Evolutionary conservation across 2,329 filamentous ascomycete genomes (phyloP).

Genomic region (Talaromyces sp.): DNA sequence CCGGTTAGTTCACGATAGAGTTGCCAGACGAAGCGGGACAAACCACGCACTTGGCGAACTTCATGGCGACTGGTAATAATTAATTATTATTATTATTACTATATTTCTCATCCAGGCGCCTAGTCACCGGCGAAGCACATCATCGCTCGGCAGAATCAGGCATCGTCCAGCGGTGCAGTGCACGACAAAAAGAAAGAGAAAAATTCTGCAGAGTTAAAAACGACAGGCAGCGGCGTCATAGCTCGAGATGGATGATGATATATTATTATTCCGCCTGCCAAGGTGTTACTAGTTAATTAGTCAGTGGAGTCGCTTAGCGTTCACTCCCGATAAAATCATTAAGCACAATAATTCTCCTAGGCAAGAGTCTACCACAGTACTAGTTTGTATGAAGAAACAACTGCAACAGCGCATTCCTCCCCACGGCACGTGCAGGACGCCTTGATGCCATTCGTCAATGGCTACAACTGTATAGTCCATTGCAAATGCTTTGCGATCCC

Average conservation of each 20-base stretch:
- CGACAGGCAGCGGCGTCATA: background rate
- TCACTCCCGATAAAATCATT: background rate
- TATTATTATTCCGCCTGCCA: background rate
- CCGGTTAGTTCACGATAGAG: background rate
- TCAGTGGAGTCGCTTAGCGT: background rate
- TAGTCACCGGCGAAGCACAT: background rate
- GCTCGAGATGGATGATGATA: background rate
- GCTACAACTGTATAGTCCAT: background rate
- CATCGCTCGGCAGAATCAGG: background rate
- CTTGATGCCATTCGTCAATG: background rate
- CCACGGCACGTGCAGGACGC: background rate
- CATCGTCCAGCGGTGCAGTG: background rate
- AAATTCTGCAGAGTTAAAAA: conserved; percentile 1
- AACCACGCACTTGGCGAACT: conserved; percentile 53
- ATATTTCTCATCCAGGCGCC: conserved; percentile 1
- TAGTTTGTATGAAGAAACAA: background rate
- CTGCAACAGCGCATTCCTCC: background rate
- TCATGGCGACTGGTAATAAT: conserved; percentile 38
- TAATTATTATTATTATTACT: background rate
- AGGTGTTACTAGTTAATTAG: no score
- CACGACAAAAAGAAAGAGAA: background rate
- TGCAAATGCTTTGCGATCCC: background rate
- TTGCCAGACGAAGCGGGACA: background rate
- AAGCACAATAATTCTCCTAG: background rate
- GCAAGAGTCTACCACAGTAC: background rate